Base-by-base conservation (phyloP, 371 early-diverging fungal genomes). In the Apophysomyces sp. region DNA sequence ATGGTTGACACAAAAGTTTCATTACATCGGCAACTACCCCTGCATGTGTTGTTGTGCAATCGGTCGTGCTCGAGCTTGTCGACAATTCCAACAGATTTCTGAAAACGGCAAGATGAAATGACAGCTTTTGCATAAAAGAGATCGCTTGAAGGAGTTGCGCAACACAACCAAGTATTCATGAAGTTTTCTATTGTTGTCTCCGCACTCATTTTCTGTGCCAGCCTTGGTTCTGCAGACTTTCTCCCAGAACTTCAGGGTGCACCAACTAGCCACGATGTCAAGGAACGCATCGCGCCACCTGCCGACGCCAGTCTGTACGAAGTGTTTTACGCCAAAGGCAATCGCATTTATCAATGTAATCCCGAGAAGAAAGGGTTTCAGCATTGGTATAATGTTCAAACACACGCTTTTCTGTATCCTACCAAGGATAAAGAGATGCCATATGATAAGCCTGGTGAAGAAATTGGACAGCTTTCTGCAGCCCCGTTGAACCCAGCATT, bases 361-460 rank as follows among this genome's bases (percentile, higher is more conserved):
- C 78, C 74, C 12, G 78, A 78, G 65, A 53, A 60, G 52, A 70
- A 53, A 13, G 75, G 75, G 2, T 74, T 71, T 41, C 71, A 67
- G 30, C 73, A 69, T 31, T 78, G 78, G 78, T 78, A 78, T 51
- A 73, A 59, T 59, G 78, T 78, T 9, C 78, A 78, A 57, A 78
- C 78, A 3, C 73, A 74, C 21, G 73, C 73, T 12, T 60, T 68
- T 15, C 54, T 78, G 13, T 78, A 78, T 52, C 67, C 71, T 9
- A 73, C 78, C 16, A 54, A 72, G 13, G 67, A 57, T 4, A 44
- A 57, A 32, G 24, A 63, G 24, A 62, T 66, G 18, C 78, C 78
- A 1, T 78, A 59, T 63, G 75, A 78, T 60, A 44, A 55, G 6
- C 52, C 57, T 27, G 78, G 75, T 7, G 54, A 51, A 30, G 73